Evolutionary conservation across 2,329 filamentous ascomycete species (phyloP).

Genomic region (Apiospora sp.): DNA sequence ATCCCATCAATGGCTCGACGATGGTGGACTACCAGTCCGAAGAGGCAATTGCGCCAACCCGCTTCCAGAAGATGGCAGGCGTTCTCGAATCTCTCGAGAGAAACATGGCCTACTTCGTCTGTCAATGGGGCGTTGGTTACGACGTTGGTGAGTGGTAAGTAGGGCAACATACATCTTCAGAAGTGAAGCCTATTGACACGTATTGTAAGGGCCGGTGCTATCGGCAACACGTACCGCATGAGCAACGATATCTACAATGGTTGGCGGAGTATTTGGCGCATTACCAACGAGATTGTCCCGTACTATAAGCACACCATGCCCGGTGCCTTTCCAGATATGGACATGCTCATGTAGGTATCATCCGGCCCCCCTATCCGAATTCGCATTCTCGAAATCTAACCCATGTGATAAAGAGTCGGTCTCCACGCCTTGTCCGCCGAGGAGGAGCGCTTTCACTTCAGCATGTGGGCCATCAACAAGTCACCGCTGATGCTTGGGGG

Average conservation of each 20-base stretch:
- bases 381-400: background rate
- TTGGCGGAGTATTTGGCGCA: constrained; percentile 60
- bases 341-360: constrained; percentile 57
- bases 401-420: constrained; percentile 47
- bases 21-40: constrained; percentile 52
- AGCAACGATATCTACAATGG: constrained; percentile 61
- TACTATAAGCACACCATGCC: constrained; percentile 52
- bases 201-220: constrained; percentile 44
- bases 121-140: constrained; percentile 60
- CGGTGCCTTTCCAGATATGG: constrained; percentile 59
- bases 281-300: constrained; percentile 59
- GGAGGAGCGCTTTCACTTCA: constrained; percentile 61
- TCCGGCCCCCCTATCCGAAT: background rate
- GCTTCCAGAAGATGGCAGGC: constrained; percentile 56
- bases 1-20: constrained; percentile 49
- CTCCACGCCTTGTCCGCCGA: constrained; percentile 52
- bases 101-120: constrained; percentile 57
- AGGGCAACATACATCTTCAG: fast-evolving
- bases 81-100: constrained; percentile 49
- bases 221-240: constrained; percentile 59
- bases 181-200: constrained; percentile 26
- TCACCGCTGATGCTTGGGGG: constrained; percentile 58
- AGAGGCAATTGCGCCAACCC: constrained; percentile 48
- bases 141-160: constrained; percentile 55
- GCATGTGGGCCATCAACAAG: constrained; percentile 61